These are phyloP conservation scores for Pyrenochaeta sp. DNA, from an alignment of 2,329 filamentous ascomycete species.

Conservation along the genomic window DNA sequence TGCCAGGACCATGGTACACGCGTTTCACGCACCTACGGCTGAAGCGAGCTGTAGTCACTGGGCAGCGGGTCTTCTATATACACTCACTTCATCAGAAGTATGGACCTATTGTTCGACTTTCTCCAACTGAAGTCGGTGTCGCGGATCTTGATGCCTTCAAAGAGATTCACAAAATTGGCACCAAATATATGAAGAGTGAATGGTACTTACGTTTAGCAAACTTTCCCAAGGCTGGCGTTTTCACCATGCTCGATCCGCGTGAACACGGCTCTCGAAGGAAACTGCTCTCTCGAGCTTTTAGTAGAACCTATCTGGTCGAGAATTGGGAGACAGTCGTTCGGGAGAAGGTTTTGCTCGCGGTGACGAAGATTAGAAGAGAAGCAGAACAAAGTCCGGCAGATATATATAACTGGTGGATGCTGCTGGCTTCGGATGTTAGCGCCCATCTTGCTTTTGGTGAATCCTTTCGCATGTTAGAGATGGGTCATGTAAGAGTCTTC, in stretches of 20 bases:
- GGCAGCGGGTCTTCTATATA: conserved; percentile 50
- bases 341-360: conserved; percentile 41
- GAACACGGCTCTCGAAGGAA: conserved; percentile 45
- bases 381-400: conserved; percentile 38
- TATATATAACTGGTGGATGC: conserved; percentile 47
- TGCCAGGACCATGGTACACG: conserved; percentile 43
- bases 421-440: conserved; percentile 50
- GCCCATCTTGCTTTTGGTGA: conserved; percentile 50
- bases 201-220: conserved; percentile 35
- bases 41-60: conserved; percentile 47
- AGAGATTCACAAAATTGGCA: conserved; percentile 39
- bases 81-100: conserved; percentile 46
- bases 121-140: conserved; percentile 39
- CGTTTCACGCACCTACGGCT: conserved; percentile 45
- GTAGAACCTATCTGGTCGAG: conserved; percentile 43
- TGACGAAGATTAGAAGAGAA: conserved; percentile 40
- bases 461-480: conserved; percentile 49
- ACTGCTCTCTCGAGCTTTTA: conserved; percentile 47
- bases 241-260: conserved; percentile 47
- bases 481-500: conserved; percentile 39
- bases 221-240: conserved; percentile 41
- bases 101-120: conserved; percentile 41
- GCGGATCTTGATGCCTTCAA: conserved; percentile 38
- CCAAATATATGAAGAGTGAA: conserved; percentile 36
- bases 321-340: conserved; percentile 48